Evolutionary conservation across 345 rosid genomes (phyloP), one percentile per base, ranked within the genome.

Genomic region (Schrenkiella parvula): DNA sequence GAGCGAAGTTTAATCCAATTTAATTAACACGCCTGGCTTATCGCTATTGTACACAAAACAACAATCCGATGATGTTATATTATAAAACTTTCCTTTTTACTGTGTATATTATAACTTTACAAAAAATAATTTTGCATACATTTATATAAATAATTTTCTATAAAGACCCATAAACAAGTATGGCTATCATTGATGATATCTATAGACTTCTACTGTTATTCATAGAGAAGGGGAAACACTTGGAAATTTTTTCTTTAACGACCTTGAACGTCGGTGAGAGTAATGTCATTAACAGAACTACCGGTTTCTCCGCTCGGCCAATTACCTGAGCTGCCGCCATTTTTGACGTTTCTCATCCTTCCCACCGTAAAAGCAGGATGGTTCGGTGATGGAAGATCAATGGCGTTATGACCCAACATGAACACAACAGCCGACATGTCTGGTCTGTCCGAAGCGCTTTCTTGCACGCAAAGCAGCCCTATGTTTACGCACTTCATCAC

Each of bases 391-490:
- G 89, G 82, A 42, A 85, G 87, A 70, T 41, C 56, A 2, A 58
- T 34, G 1, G 65, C 62, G 43, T 78, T 84, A 13, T 75, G 82
- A 0, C 72, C 72, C 53, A 88, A 66, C 92, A 86, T 80, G 74
- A 80, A 68, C 21, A 84, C 75, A 19, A 82, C 86, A 4, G 77
- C 2, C 0, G 85, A 78, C 95, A 87, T 89, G 31, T 75, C 73
- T n/a, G 92, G 89, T 43, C 91, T 52, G 12, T 87, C 89, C 2
- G 47, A 31, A 23, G 87, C 82, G 3, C 37, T 51, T 66, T 88
- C 92, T 84, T 89, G 93, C 42, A 86, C 87, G 14, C 96, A 56
- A 46, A 47, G 81, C 81, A 51, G 67, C 68, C 29, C 85, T 3
- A 22, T 38, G 65, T 56, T 42, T 66, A 89, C 63, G 72, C 89